A percentile compares a stretch with the other conserved stretches of the same genome.
These are phyloP conservation scores for Thielaviopsis ethacetica DNA, from an alignment of 2,329 filamentous ascomycete species.

Conservation along the genomic window DNA sequence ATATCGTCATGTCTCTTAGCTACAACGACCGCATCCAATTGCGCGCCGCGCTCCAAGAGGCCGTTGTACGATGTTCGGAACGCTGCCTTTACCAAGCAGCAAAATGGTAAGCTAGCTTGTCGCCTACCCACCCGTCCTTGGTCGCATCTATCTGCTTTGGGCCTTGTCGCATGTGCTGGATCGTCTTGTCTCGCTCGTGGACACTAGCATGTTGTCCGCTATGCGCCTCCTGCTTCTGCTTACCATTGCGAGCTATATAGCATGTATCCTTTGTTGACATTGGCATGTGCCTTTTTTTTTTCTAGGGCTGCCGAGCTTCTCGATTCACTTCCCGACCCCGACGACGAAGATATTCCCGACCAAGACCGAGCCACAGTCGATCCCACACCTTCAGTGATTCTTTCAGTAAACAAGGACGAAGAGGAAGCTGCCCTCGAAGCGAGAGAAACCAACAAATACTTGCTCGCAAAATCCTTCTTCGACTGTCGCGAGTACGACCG, in stretches of 20 bases:
- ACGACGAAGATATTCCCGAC: constrained; percentile 32
- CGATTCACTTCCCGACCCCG: constrained; percentile 54
- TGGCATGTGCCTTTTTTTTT: constrained; percentile 10
- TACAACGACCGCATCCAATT: constrained; percentile 8
- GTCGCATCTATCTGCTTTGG: too few species aligned
- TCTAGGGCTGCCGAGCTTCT: constrained; percentile 84
- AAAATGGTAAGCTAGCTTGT: constrained; percentile 54
- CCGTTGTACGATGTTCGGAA: constrained; percentile 81
- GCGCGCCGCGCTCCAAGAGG: constrained; percentile 62
- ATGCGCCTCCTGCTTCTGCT: not conserved
- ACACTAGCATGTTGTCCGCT: not conserved
- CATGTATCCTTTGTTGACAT: not conserved
- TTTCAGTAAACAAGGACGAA: constrained; percentile 46
- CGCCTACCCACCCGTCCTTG: not conserved
- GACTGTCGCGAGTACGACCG: constrained; percentile 92
- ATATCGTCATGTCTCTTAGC: constrained; percentile 7
- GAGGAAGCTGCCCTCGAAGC: constrained; percentile 62
- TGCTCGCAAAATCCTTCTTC: constrained; percentile 86
- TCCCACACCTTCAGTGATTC: constrained; percentile 24
- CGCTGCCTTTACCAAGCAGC: constrained; percentile 89
- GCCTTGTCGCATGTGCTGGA: too few species aligned
- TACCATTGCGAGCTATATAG: not conserved
- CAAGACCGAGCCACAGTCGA: constrained; percentile 20
- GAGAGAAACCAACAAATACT: constrained; percentile 64
- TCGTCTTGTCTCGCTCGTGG: too few species aligned